Evolutionary conservation across 2,329 filamentous ascomycete genomes (phyloP).

Genomic region (Cercospora citrullina): DNA sequence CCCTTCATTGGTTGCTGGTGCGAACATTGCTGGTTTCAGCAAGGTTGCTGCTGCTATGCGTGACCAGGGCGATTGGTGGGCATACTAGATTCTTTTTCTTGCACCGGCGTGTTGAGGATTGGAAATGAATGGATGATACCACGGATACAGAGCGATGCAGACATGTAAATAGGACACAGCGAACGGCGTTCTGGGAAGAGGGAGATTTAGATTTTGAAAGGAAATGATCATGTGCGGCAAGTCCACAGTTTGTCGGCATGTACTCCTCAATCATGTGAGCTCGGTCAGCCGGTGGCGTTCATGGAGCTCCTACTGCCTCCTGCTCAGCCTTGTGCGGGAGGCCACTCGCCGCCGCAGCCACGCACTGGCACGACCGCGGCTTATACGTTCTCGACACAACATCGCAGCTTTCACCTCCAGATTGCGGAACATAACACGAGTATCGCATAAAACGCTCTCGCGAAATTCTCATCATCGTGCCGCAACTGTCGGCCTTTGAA

Average conservation of each 20-base stretch:
- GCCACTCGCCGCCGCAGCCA: no score
- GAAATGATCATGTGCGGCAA: not conserved
- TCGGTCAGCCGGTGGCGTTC: not conserved
- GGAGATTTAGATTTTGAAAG: not conserved
- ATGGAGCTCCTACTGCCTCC: no score
- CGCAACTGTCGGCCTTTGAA: no score
- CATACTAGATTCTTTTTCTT: conserved; percentile 7
- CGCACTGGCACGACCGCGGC: no score
- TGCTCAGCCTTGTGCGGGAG: no score
- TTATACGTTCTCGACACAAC: no score
- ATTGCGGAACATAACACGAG: no score
- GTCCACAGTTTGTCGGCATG: not conserved
- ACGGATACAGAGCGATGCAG: not conserved
- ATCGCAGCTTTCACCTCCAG: no score
- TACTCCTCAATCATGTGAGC: not conserved
- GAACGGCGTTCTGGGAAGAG: not conserved
- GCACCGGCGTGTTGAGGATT: not conserved
- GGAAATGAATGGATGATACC: not conserved
- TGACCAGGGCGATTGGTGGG: conserved; percentile 94
- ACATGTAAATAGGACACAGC: not conserved
- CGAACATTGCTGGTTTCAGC: conserved; percentile 96
- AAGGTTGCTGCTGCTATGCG: conserved; percentile 95
- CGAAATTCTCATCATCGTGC: no score
- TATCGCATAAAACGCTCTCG: no score
- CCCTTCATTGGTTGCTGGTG: conserved; percentile 86